Conservation (phyloP, 306 rosid genomes). For the Fagus crenata region DNA sequence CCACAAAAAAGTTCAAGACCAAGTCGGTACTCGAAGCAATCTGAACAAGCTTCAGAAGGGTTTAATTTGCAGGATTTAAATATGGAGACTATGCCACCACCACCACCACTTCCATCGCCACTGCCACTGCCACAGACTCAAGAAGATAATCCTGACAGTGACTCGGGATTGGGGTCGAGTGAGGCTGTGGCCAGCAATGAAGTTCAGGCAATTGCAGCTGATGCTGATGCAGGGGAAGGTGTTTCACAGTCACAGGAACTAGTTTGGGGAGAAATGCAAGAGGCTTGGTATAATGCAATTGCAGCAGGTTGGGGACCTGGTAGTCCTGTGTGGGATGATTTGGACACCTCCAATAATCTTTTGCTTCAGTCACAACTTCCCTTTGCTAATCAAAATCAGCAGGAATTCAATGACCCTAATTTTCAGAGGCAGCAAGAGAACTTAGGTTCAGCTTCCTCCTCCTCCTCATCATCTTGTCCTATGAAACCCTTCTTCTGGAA, state of each 20-base stretch:
- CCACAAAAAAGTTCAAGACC: constrained; percentile 23
- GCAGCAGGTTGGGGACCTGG: constrained; percentile 95
- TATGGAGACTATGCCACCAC: constrained; percentile 29
- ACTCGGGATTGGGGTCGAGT: constrained; percentile 53
- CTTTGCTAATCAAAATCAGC: constrained; percentile 43
- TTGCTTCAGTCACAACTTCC: constrained; percentile 52
- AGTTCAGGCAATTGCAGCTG: constrained; percentile 21
- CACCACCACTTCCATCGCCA: not conserved
- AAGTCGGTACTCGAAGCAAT: constrained; percentile 21
- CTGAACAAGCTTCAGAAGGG: constrained; percentile 24
- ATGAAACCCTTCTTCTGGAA: constrained; percentile 57
- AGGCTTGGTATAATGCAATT: constrained; percentile 79
- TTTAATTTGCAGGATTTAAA: constrained; percentile 9
- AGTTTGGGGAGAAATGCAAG: constrained; percentile 88
- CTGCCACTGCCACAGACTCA: constrained; percentile 16
- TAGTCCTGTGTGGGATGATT: constrained; percentile 94
- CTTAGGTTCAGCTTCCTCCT: constrained; percentile 39
- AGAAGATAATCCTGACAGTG: constrained; percentile 46
- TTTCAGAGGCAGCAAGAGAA: constrained; percentile 40
- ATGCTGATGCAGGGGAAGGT: constrained; percentile 40
- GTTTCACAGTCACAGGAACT: constrained; percentile 56
- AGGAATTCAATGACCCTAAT: constrained; percentile 29
- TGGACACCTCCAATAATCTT: constrained; percentile 60
- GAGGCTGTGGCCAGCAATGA: constrained; percentile 44
- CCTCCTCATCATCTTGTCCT: constrained; percentile 47